Evolutionary conservation across 768 basidiomycete species (phyloP), one percentile per base, ranked within the genome.

Genomic region (Bullera alba): DNA sequence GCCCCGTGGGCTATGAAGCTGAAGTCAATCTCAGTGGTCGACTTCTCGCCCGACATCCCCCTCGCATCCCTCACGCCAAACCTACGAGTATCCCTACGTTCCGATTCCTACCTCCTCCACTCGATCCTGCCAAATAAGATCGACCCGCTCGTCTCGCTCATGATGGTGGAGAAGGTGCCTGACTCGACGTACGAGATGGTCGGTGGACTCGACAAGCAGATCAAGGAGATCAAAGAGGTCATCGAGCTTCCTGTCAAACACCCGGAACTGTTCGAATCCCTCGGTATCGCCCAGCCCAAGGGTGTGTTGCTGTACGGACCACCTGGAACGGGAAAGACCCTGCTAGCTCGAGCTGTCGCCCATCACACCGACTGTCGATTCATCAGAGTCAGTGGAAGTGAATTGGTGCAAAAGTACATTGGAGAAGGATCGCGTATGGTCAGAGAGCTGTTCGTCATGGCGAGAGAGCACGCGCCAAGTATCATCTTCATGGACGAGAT

Each of bases 401-500:
- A 96, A 74, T 75, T 97, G 37, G 92, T 96, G 54, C 91, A 96
- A 76, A 96, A 95, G 78, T 97, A 96, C 65, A 95, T 96, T 61
- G 93, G 93, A 41, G 93, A 96, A 76, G 91, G 92, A 19, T 86
- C 84, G 56, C 77, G 92, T 53, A 96, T 95, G 92, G 92, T 96
- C 30, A 81, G 93, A 46, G 93, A 96, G 76, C 74, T 97, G 51
- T 97, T 97, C 77, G 90, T 95, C 53, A 96, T 95, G 93, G 93
- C 93, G 2, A 75, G 91, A 55, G 93, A 96, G 71, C 90, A 95
- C 65, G 93, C 93, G 28, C 93, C 93, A 29, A 87, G 86, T 73
- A 95, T 97, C 75, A 95, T 97, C 70, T 96, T 97, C 78, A 95
- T 97, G 92, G 93, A 96, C 71, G 93, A 96, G 75, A 96, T 97